Evolutionary conservation across 2,329 filamentous ascomycete genomes (phyloP), one percentile per base, ranked within the genome.

Genomic region (Clarireedia homoeocarpa): DNA sequence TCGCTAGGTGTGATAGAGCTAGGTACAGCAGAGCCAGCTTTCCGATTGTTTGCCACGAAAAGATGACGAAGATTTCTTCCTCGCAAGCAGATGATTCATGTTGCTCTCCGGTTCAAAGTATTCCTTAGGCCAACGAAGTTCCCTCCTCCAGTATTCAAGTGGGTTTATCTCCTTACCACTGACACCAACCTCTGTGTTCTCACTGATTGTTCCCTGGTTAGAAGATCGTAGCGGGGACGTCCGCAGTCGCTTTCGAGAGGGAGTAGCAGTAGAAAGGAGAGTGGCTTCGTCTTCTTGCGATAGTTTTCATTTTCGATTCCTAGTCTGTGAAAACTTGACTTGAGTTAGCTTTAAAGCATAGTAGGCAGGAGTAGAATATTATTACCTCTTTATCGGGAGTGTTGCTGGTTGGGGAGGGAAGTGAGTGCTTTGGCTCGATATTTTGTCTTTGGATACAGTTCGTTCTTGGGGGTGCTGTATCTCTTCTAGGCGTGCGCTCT

Each of bases 71-170:
- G 65, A 67, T 52, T 66, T 67, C 61, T 66, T 63, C 57, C 62
- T 65, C 23, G 68, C 66, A 61, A 70, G 64, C 49, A 69, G 57
- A 58, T 64, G 59, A 50, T 64, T 66, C 23, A 54, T 54, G 4
- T 54, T 49, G 6, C 4, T 57, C 36, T 57, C 50, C 12, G 26
- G 24, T 23, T 48, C 30, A 34, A 34, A 34, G 30, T 34, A 34
- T 34, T 34, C 30, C 30, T 34, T 34, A 7, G 30, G 30, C 30
- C 30, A 34, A 34, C 30, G 30, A 7, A 34, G 30, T 34, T 34
- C 30, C 30, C 10, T 34, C 30, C 30, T 34, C 30, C 30, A 34
- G 30, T 34, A 34, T 34, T 34, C 30, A 34, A 34, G 30, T 34
- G 30, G 30, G 30, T 34, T 15, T 10, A 26, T 47, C 12, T 47